Base-by-base conservation (phyloP, 257 asterid genomes). In the Catharanthus roseus region DNA sequence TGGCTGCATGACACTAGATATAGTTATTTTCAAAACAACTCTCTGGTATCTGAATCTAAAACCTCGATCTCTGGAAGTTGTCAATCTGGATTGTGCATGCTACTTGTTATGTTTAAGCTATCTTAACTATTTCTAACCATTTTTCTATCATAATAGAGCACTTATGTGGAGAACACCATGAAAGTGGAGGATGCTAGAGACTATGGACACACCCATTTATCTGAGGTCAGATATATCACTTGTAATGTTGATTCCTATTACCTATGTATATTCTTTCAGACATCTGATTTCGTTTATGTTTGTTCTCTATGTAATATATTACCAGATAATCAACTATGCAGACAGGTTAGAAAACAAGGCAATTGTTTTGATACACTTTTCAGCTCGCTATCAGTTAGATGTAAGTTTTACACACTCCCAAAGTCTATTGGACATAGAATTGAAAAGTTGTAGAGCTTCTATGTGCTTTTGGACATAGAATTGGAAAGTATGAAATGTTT, bases 331-430 rank as follows among this genome's bases (percentile, higher is more conserved):
- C 72, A 72, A 71, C 51, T 72, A 84, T 31, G 97, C 95, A 9
- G 93, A 87, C 54, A 74, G 63, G 84, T 91, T 95, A 77, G 80
- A 85, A 82, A 95, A 95, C 85, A 91, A 89, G 85, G 95, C 97
- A 50, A 88, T 95, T 86, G 92, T 95, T 36, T 85, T 95, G 16
- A 95, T 91, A 74, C 97, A 95, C 86, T 95, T 95, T 72, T 95
- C 99, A 51, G 96, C 99, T 69, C 99, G 99, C 34, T 91, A 89
- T 83, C 87, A 89, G 61, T 76, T 89, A 70, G 89, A 95, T 65
- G 99, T 88, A 83, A 91, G 95, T 69, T 49, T 55, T 66, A 55
- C 67, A 1, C 44, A 51, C 31, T 71, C 7, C 34, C 16, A 63
- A 23, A 65, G 29, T 62, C 47, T 55, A 42, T 33, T 47, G 45